A percentile compares a stretch with the other conserved stretches of the same genome.
These are phyloP conservation scores for Zygoascus hellenicus DNA, from an alignment of 1,139 yeast genomes.

Conservation along the genomic window DNA sequence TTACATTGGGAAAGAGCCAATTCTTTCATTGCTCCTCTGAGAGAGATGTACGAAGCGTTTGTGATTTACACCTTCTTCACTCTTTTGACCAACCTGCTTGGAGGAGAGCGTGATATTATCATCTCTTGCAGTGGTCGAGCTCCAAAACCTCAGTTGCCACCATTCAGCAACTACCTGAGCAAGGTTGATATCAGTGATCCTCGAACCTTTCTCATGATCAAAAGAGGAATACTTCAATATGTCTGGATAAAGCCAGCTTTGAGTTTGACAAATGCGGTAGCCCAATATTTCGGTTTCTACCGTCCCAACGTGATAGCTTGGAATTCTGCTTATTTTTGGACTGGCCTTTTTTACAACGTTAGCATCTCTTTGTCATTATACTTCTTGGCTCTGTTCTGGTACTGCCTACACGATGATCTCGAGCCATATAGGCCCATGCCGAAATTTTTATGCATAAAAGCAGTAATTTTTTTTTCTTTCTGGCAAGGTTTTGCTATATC, in stretches of 20 bases:
- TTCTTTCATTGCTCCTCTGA: constrained; percentile 60
- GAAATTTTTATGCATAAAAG: constrained; percentile 85
- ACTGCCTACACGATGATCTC: constrained; percentile 70
- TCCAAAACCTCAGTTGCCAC: constrained; percentile 57
- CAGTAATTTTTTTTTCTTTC: constrained; percentile 90
- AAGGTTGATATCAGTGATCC: constrained; percentile 86
- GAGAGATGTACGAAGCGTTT: constrained; percentile 93
- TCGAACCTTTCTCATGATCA: constrained; percentile 62
- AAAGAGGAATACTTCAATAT: constrained; percentile 85
- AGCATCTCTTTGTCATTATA: constrained; percentile 80
- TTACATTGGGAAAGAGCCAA: constrained; percentile 44
- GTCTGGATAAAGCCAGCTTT: constrained; percentile 91
- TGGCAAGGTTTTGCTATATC: constrained; percentile 88
- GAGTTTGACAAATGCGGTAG: constrained; percentile 50
- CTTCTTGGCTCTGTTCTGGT: constrained; percentile 88
- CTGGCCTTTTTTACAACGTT: constrained; percentile 64
- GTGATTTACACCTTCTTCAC: constrained; percentile 91
- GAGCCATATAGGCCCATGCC: constrained; percentile 83
- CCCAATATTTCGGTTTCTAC: constrained; percentile 46
- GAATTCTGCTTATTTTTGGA: constrained; percentile 56
- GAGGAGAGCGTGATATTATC: constrained; percentile 86
- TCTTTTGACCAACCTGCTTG: constrained; percentile 72
- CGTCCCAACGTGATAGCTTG: constrained; percentile 44
- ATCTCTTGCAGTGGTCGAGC: constrained; percentile 65
- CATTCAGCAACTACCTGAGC: constrained; percentile 52